Conservation (phyloP, 768 basidiomycete species). For the Dentipellis fragilis region DNA sequence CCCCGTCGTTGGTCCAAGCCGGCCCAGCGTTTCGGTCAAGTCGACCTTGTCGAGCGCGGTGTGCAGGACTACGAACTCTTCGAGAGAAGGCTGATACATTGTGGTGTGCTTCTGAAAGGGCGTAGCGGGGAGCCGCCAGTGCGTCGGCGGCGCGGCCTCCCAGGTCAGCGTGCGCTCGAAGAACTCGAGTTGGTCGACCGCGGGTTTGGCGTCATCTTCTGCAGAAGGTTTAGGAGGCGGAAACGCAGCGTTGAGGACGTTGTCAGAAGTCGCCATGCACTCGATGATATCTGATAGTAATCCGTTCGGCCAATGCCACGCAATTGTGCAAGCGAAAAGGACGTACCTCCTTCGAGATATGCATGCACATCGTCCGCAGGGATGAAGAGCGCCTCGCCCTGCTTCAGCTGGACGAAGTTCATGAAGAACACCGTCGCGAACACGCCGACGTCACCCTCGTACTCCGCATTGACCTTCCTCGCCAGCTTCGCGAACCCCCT, state of each 20-base stretch:
- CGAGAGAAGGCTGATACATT: constrained; percentile 18
- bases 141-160: constrained; percentile 15
- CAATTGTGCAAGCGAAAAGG: too few species aligned
- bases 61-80: constrained; percentile 21
- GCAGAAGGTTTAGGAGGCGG: constrained; percentile 5
- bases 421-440: constrained; percentile 41
- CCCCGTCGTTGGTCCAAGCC: constrained; percentile 14
- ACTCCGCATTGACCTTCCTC: constrained; percentile 34
- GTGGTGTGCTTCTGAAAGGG: constrained; percentile 13
- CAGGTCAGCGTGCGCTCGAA: constrained; percentile 20
- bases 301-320: too few species aligned
- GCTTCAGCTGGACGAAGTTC: constrained; percentile 39
- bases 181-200: constrained; percentile 9
- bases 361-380: constrained; percentile 49
- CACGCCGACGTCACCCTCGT: constrained; percentile 44
- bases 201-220: too few species aligned
- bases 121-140: constrained; percentile 14
- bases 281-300: constrained; percentile 42
- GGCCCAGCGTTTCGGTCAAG: not conserved
- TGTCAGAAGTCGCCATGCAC: constrained; percentile 55
- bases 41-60: constrained; percentile 15
- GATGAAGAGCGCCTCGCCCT: constrained; percentile 44
- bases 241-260: constrained; percentile 48
- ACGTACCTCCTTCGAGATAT: constrained; percentile 45
- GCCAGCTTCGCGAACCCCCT: constrained; percentile 21